Evolutionary conservation across 2,329 filamentous ascomycete species (phyloP).

Genomic region (Periglandula ipomoeae): DNA sequence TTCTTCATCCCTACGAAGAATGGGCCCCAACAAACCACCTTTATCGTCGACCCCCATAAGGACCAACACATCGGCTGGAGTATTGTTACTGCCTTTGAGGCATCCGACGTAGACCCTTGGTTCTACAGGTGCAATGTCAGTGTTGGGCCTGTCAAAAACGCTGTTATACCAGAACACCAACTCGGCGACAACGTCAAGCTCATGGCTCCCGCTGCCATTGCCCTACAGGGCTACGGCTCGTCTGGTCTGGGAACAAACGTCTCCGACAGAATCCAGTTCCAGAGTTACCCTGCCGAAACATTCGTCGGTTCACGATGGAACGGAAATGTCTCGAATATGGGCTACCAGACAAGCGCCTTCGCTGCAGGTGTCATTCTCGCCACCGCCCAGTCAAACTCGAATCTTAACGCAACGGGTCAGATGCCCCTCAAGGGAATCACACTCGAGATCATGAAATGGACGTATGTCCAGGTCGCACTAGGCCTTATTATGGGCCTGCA

Average conservation of each 20-base stretch:
- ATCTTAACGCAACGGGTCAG: slow-evolving; percentile 17
- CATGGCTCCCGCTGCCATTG: slow-evolving; percentile 28
- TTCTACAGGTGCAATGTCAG: slow-evolving; percentile 32
- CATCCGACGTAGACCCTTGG: slow-evolving; percentile 26
- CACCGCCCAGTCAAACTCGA: slow-evolving; percentile 20
- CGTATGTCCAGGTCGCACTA: slow-evolving; percentile 21
- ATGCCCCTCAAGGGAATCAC: slow-evolving; percentile 22
- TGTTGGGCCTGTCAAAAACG: slow-evolving; percentile 23
- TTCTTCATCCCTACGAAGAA: slow-evolving; percentile 18
- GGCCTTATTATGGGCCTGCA: slow-evolving; percentile 22
- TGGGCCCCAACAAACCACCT: slow-evolving; percentile 26
- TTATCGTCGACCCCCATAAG: slow-evolving; percentile 21
- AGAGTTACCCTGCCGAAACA: slow-evolving; percentile 33
- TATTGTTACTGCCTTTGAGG: slow-evolving; percentile 28
- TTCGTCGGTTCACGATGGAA: slow-evolving; percentile 23
- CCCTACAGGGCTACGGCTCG: slow-evolving; percentile 29
- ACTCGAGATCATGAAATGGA: slow-evolving; percentile 24
- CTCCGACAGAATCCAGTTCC: slow-evolving; percentile 20
- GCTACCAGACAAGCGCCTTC: slow-evolving; percentile 25
- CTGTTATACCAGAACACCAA: slow-evolving; percentile 24
- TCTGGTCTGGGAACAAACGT: slow-evolving; percentile 14
- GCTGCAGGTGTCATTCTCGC: slow-evolving; percentile 26
- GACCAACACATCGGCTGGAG: slow-evolving; percentile 19
- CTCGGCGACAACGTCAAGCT: slow-evolving; percentile 25
- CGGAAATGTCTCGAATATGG: slow-evolving; percentile 26